Conservation (phyloP, 148 eudicot genomes). For the Vaccinium macrocarpon region DNA sequence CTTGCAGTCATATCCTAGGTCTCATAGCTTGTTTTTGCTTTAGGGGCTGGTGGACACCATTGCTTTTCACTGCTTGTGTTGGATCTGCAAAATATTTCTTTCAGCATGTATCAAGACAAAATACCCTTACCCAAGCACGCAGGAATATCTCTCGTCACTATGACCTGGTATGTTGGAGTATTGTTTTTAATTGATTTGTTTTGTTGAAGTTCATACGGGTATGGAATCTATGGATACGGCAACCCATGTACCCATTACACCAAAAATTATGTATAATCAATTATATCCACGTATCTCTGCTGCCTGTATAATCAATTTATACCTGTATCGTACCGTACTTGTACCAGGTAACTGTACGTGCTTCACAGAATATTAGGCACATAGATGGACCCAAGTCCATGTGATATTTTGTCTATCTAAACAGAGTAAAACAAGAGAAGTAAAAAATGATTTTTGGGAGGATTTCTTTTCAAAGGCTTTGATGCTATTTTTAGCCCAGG, state of each 20-base stretch:
- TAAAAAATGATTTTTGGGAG: not conserved
- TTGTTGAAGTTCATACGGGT: not conserved
- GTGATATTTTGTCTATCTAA: too few species aligned
- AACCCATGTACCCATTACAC: too few species aligned
- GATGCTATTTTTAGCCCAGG: not conserved
- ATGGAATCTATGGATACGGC: not conserved
- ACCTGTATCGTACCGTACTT: too few species aligned
- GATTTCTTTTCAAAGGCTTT: not conserved
- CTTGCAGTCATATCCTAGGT: not conserved
- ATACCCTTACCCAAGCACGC: conserved; percentile 84
- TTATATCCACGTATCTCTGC: too few species aligned
- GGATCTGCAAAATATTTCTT: conserved; percentile 88
- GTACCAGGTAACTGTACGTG: too few species aligned
- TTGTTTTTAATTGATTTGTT: not conserved
- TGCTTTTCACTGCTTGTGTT: conserved; percentile 74
- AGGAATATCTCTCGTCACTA: conserved; percentile 93
- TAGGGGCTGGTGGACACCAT: conserved; percentile 99
- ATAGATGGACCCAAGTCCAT: too few species aligned
- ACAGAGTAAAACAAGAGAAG: too few species aligned
- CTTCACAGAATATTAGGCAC: too few species aligned
- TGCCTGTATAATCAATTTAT: too few species aligned
- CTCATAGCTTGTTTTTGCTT: conserved; percentile 7
- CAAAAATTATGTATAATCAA: too few species aligned
- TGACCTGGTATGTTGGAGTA: conserved; percentile 69
- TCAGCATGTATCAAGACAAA: conserved; percentile 70